A percentile compares a stretch with the other conserved stretches of the same genome.
phyloP scores from a whole-genome alignment of 345 rosid species.

The Jatropha curcas region DNA sequence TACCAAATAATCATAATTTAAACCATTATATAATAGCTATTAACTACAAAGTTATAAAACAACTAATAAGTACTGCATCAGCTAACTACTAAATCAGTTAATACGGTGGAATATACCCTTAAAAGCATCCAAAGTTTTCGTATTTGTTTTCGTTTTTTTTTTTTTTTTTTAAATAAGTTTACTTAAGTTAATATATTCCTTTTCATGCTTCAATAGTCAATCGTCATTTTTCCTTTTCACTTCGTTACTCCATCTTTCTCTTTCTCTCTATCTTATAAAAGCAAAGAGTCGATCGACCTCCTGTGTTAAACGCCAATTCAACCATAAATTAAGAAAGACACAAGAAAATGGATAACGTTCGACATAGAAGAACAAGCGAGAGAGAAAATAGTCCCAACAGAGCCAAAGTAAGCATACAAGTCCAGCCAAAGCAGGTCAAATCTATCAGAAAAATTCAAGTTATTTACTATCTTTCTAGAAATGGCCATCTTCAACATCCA shows the following conservation, averaged over 20 bases:
- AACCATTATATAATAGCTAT: too few species aligned
- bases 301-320: too few species aligned
- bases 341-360: slow-evolving; percentile 30
- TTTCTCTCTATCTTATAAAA: too few species aligned
- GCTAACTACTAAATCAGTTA: too few species aligned
- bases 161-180: neutral
- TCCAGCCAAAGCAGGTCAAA: slow-evolving; percentile 21
- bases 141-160: too few species aligned
- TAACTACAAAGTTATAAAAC: too few species aligned
- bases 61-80: too few species aligned
- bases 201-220: slow-evolving; percentile 2
- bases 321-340: neutral
- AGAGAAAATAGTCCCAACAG: slow-evolving; percentile 43
- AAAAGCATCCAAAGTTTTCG: slow-evolving; percentile 4
- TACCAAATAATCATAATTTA: too few species aligned
- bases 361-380: slow-evolving; percentile 40
- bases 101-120: too few species aligned
- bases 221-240: neutral
- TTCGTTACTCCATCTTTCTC: neutral
- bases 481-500: slow-evolving; percentile 93
- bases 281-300: too few species aligned
- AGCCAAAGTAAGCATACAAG: slow-evolving; percentile 34
- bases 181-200: neutral
- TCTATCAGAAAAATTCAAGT: slow-evolving; percentile 57
- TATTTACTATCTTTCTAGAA: slow-evolving; percentile 83